phyloP scores from a whole-genome alignment of 2,329 filamentous ascomycete species.

The Septoria linicola region DNA sequence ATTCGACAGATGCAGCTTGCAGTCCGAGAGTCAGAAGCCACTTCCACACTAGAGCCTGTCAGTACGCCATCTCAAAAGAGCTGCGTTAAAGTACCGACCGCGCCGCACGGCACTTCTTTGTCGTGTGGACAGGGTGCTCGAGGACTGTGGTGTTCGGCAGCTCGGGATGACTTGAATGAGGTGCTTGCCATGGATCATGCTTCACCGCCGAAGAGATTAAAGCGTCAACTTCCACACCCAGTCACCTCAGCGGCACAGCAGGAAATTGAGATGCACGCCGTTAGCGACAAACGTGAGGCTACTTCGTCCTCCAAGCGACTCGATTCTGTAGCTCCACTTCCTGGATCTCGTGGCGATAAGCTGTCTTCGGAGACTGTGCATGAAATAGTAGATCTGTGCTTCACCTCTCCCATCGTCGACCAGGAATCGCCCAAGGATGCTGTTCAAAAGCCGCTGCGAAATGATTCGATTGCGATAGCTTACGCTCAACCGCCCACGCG shows the following conservation, averaged over 20 bases:
- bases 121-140: conserved; percentile 34
- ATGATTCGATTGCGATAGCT: neutral
- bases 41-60: conserved; percentile 29
- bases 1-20: conserved; percentile 63
- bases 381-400: conserved; percentile 16
- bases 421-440: neutral
- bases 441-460: neutral
- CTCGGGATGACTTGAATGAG: conserved; percentile 62
- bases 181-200: neutral
- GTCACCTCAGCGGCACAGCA: neutral
- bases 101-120: conserved; percentile 34
- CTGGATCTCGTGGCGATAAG: neutral
- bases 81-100: conserved; percentile 28
- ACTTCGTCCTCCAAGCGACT: neutral
- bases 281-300: too few relatives aligned
- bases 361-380: neutral
- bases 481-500: too few relatives aligned
- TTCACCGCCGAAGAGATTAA: neutral
- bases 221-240: neutral
- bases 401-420: conserved; percentile 11
- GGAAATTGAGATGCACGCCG: too few relatives aligned
- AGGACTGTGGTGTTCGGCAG: conserved; percentile 69
- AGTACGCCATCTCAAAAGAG: conserved; percentile 24
- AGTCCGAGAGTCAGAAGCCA: conserved; percentile 56
- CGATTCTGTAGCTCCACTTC: neutral